These are phyloP conservation scores for Cercospora sojina DNA, from an alignment of 2,329 filamentous ascomycete genomes.

Conservation along the genomic window DNA sequence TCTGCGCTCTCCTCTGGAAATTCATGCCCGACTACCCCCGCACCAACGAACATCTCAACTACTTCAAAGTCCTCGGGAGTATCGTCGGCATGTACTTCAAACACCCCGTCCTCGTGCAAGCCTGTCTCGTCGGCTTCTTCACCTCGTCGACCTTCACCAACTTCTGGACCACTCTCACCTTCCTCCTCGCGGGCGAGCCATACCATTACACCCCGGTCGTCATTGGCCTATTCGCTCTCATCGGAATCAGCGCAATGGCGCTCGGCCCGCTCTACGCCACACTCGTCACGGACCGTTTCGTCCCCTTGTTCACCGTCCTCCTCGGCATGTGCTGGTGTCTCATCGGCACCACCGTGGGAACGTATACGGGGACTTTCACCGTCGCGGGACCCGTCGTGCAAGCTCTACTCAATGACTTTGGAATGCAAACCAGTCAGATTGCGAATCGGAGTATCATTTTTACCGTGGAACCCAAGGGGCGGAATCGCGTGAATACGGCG, in stretches of 20 bases:
- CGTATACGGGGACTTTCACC: constrained; percentile 63
- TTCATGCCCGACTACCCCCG: constrained; percentile 81
- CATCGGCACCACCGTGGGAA: constrained; percentile 64
- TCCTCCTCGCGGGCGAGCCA: constrained; percentile 68
- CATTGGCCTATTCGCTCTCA: constrained; percentile 77
- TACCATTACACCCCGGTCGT: constrained; percentile 66
- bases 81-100: constrained; percentile 64
- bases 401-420: constrained; percentile 68
- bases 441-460: constrained; percentile 72
- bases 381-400: constrained; percentile 72
- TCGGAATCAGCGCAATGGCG: constrained; percentile 69
- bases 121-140: constrained; percentile 65
- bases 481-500: constrained; percentile 76
- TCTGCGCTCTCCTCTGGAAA: constrained; percentile 64
- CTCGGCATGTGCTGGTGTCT: constrained; percentile 61
- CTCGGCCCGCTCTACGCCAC: constrained; percentile 69
- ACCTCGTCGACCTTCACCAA: constrained; percentile 61
- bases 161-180: constrained; percentile 76
- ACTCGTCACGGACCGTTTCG: constrained; percentile 67
- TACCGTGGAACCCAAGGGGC: constrained; percentile 65
- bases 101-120: constrained; percentile 69
- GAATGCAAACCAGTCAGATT: constrained; percentile 70
- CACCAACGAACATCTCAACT: constrained; percentile 66
- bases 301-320: constrained; percentile 66
- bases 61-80: constrained; percentile 63